These are phyloP conservation scores for Gnetum montanum DNA, from an alignment of 75 land plant species.

Conservation along the genomic window DNA sequence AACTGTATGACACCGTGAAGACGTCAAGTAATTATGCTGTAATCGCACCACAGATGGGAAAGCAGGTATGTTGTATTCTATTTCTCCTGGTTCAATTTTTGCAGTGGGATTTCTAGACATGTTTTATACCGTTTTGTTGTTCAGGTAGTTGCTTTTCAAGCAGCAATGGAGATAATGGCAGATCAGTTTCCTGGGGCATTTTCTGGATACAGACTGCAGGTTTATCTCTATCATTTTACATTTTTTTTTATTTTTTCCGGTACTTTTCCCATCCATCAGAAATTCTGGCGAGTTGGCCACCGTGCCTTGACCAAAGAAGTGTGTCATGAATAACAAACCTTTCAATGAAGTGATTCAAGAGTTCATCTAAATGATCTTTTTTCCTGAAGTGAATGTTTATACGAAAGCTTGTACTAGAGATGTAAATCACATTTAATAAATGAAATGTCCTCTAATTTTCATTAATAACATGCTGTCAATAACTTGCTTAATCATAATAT, in stretches of 20 bases:
- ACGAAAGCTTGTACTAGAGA: no score
- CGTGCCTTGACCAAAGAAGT: no score
- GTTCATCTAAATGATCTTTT: no score
- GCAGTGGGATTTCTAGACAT: not conserved
- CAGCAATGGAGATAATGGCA: conserved; percentile 95
- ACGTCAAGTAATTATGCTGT: conserved; percentile 84
- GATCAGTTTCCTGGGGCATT: conserved; percentile 96
- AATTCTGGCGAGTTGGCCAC: no score
- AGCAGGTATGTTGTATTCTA: conserved; percentile 53
- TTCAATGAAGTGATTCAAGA: no score
- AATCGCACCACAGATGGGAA: conserved; percentile 98
- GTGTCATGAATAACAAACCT: no score
- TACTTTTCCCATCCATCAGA: no score
- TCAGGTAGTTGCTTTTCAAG: conserved; percentile 97
- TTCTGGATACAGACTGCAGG: conserved; percentile 73
- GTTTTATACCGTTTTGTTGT: not conserved
- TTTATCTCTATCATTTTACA: conserved; percentile 8
- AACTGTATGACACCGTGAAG: conserved; percentile 43
- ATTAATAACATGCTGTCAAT: no score
- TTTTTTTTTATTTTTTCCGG: not conserved
- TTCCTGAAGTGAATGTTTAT: no score
- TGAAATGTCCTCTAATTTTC: no score
- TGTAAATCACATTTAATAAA: no score
- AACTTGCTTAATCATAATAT: no score
- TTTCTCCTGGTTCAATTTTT: not conserved